Base-by-base conservation (phyloP, 1,284 basidiomycete genomes). In the Heterobasidion annosum region DNA sequence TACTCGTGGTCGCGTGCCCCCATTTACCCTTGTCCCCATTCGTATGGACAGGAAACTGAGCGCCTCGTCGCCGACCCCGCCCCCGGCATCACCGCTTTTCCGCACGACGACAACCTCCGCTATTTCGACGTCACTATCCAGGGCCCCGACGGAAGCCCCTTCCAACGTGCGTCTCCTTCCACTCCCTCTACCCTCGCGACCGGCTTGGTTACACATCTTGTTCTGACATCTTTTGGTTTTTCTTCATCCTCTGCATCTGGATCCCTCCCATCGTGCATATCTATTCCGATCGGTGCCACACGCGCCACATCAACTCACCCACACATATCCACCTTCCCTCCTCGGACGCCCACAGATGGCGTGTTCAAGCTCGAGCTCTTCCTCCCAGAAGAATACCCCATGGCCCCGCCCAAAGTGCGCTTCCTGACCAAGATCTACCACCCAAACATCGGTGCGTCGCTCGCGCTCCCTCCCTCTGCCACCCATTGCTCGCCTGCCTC, bases 351-450 rank as follows among this genome's bases (percentile, higher is more conserved):
- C 45, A 8, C 53, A 97, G 95, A 86, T 64, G 97, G 97, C 32
- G 75, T 89, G 15, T 99, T 99, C 77, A 91, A 88, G 65, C 80
- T 98, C 37, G 97, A 99, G 72, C 78, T 99, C 48, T 99, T 98
- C 75, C 76, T 99, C 47, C 95, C 97, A 1, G 96, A 98, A 70
- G 96, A 98, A 68, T 99, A 99, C 71, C 96, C 96, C 1, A 98
- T 99, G 96, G 91, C 90, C 52, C 95, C 97, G 0, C 97, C 97
- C 34, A 99, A 98, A 74, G 97, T 99, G 56, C 83, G 97, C 60
- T 99, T 99, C 77, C 75, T 98, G 62, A 98, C 96, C 58, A 97
- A 97, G 86, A 97, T 99, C 77, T 99, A 99, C 77, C 97, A 99
- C 73, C 97, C 97, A 40, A 99, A 99, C 73, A 99, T 99, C 71